A percentile compares a stretch with the other conserved stretches of the same genome.
These are phyloP conservation scores for Naegleria lovaniensis DNA, from an alignment of 208 protist genomes.

Conservation along the genomic window DNA sequence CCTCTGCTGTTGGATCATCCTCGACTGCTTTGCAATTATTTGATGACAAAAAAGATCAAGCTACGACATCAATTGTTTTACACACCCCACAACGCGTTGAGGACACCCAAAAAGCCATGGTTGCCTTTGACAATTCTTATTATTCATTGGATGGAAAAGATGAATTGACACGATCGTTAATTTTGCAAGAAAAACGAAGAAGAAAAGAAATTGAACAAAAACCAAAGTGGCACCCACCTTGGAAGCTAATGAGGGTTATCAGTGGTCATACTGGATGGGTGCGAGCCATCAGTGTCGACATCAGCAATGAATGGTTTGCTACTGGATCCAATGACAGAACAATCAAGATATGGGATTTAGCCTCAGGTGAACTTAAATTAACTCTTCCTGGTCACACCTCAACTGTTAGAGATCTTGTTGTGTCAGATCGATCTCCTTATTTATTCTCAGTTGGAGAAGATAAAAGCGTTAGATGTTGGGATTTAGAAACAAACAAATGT, in stretches of 20 bases:
- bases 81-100: background rate
- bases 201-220: conserved; percentile 30
- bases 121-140: background rate
- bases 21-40: background rate
- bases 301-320: conserved; percentile 97
- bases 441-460: conserved; percentile 97
- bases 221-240: conserved; percentile 70
- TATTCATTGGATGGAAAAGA: background rate
- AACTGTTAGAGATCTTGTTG: conserved; percentile 66
- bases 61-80: background rate
- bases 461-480: conserved; percentile 97
- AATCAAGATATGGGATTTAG: conserved; percentile 98
- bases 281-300: conserved; percentile 86
- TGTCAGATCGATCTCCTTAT: conserved; percentile 89
- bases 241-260: conserved; percentile 88
- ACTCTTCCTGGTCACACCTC: conserved; percentile 97
- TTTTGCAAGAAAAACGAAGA: background rate
- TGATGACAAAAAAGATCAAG: background rate
- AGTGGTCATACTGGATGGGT: conserved; percentile 91
- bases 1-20: background rate
- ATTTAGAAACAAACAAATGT: conserved; percentile 85
- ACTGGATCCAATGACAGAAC: conserved; percentile 94
- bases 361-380: conserved; percentile 86
- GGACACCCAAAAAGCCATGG: background rate
- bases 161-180: background rate